A percentile compares a stretch with the other conserved stretches of the same genome.
Conservation (phyloP, 2,329 filamentous ascomycete genomes). For the Fusarium nodosum region DNA sequence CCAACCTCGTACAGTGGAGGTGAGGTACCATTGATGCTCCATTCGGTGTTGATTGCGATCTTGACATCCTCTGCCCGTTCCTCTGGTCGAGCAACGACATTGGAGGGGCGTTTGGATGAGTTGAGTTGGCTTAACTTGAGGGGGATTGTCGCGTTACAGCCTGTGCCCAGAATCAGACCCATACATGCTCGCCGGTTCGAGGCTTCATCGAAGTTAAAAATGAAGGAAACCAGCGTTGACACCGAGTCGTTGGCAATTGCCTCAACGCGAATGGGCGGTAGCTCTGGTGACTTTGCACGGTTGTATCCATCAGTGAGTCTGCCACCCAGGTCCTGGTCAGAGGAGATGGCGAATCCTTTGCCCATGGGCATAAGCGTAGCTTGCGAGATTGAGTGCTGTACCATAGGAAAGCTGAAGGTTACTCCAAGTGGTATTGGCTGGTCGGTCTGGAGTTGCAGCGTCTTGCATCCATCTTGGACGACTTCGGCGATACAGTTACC, state of each 20-base stretch:
- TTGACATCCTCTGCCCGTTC: conserved; percentile 66
- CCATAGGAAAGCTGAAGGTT: conserved; percentile 79
- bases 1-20: conserved; percentile 72
- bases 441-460: conserved; percentile 58
- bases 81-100: conserved; percentile 63
- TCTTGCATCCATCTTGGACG: conserved; percentile 68
- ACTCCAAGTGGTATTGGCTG: conserved; percentile 73
- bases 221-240: conserved; percentile 81
- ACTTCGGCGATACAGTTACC: conserved; percentile 82
- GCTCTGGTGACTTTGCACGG: conserved; percentile 58
- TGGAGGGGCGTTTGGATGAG: conserved; percentile 69
- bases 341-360: conserved; percentile 75
- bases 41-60: conserved; percentile 86
- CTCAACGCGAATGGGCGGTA: conserved; percentile 77
- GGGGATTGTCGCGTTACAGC: conserved; percentile 84
- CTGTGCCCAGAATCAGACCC: conserved; percentile 85
- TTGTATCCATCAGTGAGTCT: conserved; percentile 72
- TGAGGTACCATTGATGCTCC: conserved; percentile 83
- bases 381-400: conserved; percentile 71
- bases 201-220: conserved; percentile 75
- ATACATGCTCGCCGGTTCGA: conserved; percentile 76
- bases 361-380: conserved; percentile 77
- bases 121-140: conserved; percentile 74
- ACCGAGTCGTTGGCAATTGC: conserved; percentile 88
- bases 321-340: conserved; percentile 71